Evolutionary conservation across 2,329 filamentous ascomycete species (phyloP), one percentile per base, ranked within the genome.

Genomic region (Exophiala xenobiotica): DNA sequence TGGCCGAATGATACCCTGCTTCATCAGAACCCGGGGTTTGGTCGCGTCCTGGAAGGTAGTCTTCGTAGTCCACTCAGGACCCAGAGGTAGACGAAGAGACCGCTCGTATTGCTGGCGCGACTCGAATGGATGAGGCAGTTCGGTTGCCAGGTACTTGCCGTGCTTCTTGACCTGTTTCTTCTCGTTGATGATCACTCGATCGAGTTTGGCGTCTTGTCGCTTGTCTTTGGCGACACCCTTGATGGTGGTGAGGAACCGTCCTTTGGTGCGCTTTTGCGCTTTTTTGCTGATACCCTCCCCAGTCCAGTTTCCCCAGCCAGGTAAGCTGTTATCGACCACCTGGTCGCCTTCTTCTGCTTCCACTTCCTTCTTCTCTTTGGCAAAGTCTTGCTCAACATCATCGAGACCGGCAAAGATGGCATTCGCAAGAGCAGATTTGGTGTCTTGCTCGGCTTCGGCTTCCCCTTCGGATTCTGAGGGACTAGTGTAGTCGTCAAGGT

Each of bases 11-110:
- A 95, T 79, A 40, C 93, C 93, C 73, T 91, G 88, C 77, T 95
- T 96, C 68, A 96, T 76, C 69, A 97, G 77, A 60, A 97, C 81
- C 63, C 90, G 83, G 52, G 93, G 93, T 79, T 92, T 95, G 53
- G 88, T 95, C 55, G 82, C 82, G 62, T 87, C 83, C 76, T 97
- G 91, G 79, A 93, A 93, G 11, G 87, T 90, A 74, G 90, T 84
- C 80, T 96, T 96, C n/a, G 92, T 97, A 61, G 85, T 84, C 91
- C 92, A 99, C 71, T 99, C 92, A 12, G 87, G 89, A 1, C 93
- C 93, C 54, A 97, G 82, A 1, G 93, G 93, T 60, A 96, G 73
- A 37, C 92, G 79, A 52, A 97, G 75, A 58, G 87, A 88, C 44
- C 92, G 78, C 76, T 99, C 93, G 43, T 63, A 63, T 40, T 63